A percentile compares a stretch with the other conserved stretches of the same genome.
Evolutionary conservation across 306 rosid genomes (phyloP).

Genomic region (Delonix regia): DNA sequence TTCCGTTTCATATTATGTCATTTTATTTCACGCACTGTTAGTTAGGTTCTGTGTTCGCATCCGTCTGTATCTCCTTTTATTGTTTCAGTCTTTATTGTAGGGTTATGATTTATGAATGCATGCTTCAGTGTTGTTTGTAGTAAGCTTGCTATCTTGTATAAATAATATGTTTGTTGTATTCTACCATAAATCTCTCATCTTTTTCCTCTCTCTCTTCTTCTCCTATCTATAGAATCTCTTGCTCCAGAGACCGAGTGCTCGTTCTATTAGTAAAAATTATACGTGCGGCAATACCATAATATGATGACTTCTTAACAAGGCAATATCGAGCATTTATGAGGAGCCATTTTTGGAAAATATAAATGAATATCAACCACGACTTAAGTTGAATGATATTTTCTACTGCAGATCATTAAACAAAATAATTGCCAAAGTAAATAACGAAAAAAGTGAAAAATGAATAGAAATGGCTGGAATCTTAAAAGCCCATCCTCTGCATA

Average conservation of each 20-base stretch:
- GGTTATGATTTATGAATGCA: slow-evolving; percentile 20
- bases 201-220: not conserved
- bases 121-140: slow-evolving; percentile 10
- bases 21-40: not conserved
- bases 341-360: no score
- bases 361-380: no score
- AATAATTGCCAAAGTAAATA: no score
- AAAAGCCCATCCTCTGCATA: no score
- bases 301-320: not conserved
- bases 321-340: not conserved
- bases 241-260: not conserved
- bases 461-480: no score
- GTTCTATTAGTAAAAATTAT: not conserved
- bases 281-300: not conserved
- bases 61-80: not conserved
- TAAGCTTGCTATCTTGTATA: not conserved
- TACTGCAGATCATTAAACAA: no score
- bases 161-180: slow-evolving; percentile 10
- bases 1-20: not conserved
- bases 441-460: no score
- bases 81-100: not conserved
- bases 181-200: not conserved
- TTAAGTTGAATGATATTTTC: no score
- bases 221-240: not conserved
- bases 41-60: not conserved